A percentile compares a stretch with the other conserved stretches of the same genome.
Evolutionary conservation across 768 basidiomycete genomes (phyloP).

Genomic region (Daedaleopsis sinensis): DNA sequence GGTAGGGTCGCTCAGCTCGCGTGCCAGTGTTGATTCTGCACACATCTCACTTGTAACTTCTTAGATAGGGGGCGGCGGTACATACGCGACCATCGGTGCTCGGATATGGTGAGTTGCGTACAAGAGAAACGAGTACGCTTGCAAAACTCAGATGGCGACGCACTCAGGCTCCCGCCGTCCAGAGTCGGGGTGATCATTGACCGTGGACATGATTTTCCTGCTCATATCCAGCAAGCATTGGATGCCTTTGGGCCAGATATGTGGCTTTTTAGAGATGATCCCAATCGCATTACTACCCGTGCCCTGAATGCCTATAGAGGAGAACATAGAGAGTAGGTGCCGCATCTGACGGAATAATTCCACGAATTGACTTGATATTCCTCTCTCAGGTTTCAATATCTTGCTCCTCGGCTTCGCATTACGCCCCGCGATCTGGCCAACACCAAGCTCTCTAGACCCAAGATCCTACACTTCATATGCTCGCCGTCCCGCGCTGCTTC

Average conservation of each 20-base stretch:
- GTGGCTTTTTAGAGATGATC: constrained; percentile 75
- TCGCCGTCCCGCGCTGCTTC: constrained; percentile 71
- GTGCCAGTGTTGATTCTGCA: not conserved
- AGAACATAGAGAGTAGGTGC: constrained; percentile 64
- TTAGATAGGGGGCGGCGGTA: constrained; percentile 92
- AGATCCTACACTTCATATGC: constrained; percentile 80
- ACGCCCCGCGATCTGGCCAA: constrained; percentile 67
- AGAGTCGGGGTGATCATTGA: constrained; percentile 85
- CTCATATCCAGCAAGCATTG: constrained; percentile 54
- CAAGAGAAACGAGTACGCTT: not conserved
- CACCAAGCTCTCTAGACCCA: constrained; percentile 54
- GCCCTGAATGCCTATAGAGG: constrained; percentile 77
- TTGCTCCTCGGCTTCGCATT: constrained; percentile 70
- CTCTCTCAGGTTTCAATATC: constrained; percentile 71
- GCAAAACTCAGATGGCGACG: not conserved
- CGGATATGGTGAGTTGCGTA: constrained; percentile 66
- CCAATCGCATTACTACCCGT: constrained; percentile 61
- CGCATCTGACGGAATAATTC: not conserved
- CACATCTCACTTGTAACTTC: not conserved
- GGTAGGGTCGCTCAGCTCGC: constrained; percentile 37
- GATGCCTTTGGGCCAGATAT: constrained; percentile 68
- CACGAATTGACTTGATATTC: not conserved
- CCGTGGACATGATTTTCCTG: constrained; percentile 76
- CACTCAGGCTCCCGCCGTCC: constrained; percentile 61
- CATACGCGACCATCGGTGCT: constrained; percentile 78